These are phyloP conservation scores for Penicillium sp. DNA, from an alignment of 2,329 filamentous ascomycete genomes.

Conservation along the genomic window DNA sequence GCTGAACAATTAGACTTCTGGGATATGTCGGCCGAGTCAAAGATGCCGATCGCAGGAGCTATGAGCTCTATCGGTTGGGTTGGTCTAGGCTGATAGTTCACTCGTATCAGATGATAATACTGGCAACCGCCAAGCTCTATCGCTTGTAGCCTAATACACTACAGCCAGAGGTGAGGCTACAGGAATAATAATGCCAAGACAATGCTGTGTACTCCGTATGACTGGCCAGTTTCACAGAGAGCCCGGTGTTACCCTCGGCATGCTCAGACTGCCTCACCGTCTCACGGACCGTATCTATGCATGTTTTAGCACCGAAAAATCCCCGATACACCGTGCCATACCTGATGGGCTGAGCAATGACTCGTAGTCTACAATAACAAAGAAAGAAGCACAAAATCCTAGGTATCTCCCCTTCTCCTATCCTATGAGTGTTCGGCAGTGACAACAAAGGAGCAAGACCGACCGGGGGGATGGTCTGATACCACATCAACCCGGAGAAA, in stretches of 20 bases:
- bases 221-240: not conserved
- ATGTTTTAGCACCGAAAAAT: not conserved
- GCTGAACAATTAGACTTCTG: not conserved
- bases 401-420: not conserved
- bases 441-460: conserved; percentile 1
- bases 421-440: not conserved
- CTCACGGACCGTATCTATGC: not conserved
- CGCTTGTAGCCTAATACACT: not conserved
- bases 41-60: not conserved
- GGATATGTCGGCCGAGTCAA: not conserved
- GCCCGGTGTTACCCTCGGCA: not conserved
- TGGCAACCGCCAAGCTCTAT: not conserved
- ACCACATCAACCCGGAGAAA: not conserved
- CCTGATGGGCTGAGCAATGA: not conserved
- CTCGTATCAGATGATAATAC: not conserved
- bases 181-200: not conserved
- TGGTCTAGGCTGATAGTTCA: not conserved
- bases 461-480: not conserved
- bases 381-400: not conserved
- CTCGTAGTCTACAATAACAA: not conserved
- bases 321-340: not conserved
- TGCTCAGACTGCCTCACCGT: not conserved
- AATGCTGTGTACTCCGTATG: not conserved
- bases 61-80: not conserved
- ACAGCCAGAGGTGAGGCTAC: not conserved